phyloP scores from a whole-genome alignment of 2,329 filamentous ascomycete genomes.

The Sphaerulina vaccinii region DNA sequence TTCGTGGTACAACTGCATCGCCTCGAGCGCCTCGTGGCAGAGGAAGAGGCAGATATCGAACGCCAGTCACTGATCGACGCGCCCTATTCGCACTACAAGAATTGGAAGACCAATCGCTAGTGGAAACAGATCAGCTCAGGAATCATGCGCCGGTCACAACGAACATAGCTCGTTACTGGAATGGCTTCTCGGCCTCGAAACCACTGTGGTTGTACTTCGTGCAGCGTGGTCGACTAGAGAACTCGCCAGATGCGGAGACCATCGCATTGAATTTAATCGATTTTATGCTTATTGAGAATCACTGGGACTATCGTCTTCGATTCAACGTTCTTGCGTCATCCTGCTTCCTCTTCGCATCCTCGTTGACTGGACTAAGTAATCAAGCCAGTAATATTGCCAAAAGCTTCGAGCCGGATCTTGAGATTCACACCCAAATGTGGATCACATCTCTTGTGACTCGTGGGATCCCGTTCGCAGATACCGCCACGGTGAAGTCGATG shows the following conservation, averaged over 20 bases:
- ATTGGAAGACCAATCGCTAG: neutral
- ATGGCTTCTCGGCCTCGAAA: conserved; percentile 13
- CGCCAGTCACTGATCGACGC: neutral
- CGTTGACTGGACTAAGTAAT: conserved; percentile 11
- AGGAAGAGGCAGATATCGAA: neutral
- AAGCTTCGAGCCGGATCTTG: conserved; percentile 12
- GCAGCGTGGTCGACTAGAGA: conserved; percentile 12
- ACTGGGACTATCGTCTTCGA: conserved; percentile 18
- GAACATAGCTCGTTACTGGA: conserved; percentile 15
- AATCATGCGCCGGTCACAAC: conserved; percentile 1
- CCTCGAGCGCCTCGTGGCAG: neutral
- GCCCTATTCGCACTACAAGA: neutral
- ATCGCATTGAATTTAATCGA: conserved; percentile 25
- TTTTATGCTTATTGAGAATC: conserved; percentile 19
- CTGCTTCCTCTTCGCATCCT: conserved; percentile 24
- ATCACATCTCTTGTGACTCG: neutral
- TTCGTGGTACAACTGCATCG: neutral
- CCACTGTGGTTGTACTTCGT: conserved; percentile 19
- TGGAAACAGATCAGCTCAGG: neutral
- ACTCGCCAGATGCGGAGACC: conserved; percentile 15
- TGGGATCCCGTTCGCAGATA: neutral
- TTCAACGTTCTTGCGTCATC: conserved; percentile 20
- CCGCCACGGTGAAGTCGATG: neutral
- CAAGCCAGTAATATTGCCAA: conserved; percentile 11
- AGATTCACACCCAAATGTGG: conserved; percentile 9